A percentile compares a stretch with the other conserved stretches of the same genome.
phyloP scores from a whole-genome alignment of 306 rosid species.

The Malus domestica region DNA sequence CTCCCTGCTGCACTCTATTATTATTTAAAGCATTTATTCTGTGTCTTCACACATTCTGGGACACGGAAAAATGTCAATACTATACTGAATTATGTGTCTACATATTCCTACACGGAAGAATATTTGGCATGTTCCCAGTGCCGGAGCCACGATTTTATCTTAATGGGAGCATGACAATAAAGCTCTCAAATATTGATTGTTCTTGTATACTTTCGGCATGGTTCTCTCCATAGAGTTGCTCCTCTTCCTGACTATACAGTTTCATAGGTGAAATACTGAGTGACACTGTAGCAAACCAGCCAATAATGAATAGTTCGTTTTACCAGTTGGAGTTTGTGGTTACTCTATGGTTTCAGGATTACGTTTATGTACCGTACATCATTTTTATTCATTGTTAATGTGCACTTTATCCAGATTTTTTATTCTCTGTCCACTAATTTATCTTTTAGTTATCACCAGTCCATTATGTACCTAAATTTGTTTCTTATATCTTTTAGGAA shows the following conservation, averaged over 20 bases:
- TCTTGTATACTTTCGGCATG: background rate
- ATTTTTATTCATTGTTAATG: background rate
- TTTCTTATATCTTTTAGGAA: constrained; percentile 30
- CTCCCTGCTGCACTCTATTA: background rate
- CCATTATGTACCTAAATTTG: background rate
- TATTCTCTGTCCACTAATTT: background rate
- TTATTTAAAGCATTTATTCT: background rate
- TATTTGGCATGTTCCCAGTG: background rate
- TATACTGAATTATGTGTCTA: background rate
- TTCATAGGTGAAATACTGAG: background rate
- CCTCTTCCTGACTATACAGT: background rate
- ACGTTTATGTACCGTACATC: background rate
- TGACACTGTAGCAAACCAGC: background rate
- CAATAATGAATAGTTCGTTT: background rate
- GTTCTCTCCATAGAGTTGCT: background rate
- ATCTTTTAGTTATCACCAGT: background rate
- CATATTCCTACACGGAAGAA: background rate
- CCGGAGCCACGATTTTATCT: too few species aligned
- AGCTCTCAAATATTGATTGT: too few species aligned
- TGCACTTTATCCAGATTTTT: background rate
- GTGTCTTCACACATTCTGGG: background rate
- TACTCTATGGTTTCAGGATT: background rate
- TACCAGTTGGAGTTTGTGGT: background rate
- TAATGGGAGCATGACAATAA: too few species aligned
- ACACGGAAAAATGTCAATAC: background rate